Evolutionary conservation across 23 red algal genomes (phyloP), one percentile per base, ranked within the genome.

Genomic region (Gracilariopsis chorda): DNA sequence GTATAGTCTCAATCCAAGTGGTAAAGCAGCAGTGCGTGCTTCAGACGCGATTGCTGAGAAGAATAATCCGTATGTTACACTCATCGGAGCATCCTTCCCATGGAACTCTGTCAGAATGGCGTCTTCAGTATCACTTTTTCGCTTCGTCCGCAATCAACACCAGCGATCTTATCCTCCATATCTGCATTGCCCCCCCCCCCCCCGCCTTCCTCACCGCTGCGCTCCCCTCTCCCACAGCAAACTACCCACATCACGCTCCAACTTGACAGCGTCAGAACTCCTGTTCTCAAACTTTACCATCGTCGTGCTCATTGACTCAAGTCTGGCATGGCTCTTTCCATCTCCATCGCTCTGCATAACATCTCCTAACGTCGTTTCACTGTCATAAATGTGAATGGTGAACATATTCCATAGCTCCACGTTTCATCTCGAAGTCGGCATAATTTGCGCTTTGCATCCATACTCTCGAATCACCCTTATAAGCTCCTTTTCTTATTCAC

Each of bases 111-210:
- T 37, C 3, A 89, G 72, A 55, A 51, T 56, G n/a, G n/a, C n/a
- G n/a, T n/a, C n/a, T n/a, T n/a, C n/a, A n/a, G n/a, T n/a, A n/a
- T n/a, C 58, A 40, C 36, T 80, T 82, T 21, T 24, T 51, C 51
- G 48, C 9, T 40, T 91, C 77, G 17, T 48, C 88, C 33, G 60
- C 83, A 59, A 88, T 69, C 1, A 51, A 17, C 7, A 94, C 83
- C 63, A 94, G 36, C 28, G 69, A 83, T 65, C 89, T 94, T 56
- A 86, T 80, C 30, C 92, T 44, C 92, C 92, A 94, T 19, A 94
- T 90, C 46, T 94, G 71, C 48, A 49, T 14, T 25, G 11, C 20
- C 51, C 44, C 45, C 40, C 65, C 53, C 44, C 20, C 65, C 28
- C 16, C 68, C 29, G 34, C 47, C 13, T 88, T 44, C 25, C 10